These are phyloP conservation scores for Gynochthodes officinalis DNA, from an alignment of 257 asterid species.

Conservation along the genomic window DNA sequence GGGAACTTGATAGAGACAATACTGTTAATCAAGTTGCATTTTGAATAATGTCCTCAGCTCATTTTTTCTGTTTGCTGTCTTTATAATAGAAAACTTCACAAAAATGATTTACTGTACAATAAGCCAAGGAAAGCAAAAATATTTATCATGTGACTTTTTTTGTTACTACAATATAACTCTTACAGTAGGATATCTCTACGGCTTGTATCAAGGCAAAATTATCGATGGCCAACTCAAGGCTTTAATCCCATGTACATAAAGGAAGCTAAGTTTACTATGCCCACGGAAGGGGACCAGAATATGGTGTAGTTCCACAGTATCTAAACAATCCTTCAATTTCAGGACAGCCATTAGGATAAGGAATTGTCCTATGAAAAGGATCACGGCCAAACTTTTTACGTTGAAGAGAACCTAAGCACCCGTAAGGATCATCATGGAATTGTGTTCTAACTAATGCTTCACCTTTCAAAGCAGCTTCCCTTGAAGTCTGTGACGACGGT, in stretches of 20 bases:
- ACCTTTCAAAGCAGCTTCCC: constrained; percentile 84
- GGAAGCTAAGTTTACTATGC: constrained; percentile 24
- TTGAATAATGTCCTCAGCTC: neutral
- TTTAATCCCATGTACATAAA: neutral
- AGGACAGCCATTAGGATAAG: constrained; percentile 95
- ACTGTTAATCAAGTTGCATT: neutral
- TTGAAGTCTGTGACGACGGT: constrained; percentile 65
- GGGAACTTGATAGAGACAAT: neutral
- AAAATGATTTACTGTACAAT: neutral
- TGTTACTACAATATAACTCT: neutral
- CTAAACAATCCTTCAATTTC: constrained; percentile 75
- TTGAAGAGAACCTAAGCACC: constrained; percentile 67
- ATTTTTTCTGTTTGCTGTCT: neutral
- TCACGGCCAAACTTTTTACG: constrained; percentile 78
- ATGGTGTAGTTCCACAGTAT: constrained; percentile 69
- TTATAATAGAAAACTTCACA: neutral
- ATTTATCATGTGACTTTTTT: neutral
- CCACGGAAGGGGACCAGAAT: constrained; percentile 83
- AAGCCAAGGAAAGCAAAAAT: neutral
- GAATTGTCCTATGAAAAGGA: constrained; percentile 86
- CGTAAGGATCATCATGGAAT: constrained; percentile 81
- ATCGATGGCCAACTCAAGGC: neutral
- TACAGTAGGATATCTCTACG: neutral
- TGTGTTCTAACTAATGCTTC: constrained; percentile 75
- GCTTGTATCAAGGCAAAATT: neutral